Evolutionary conservation across 306 rosid genomes (phyloP).

Genomic region (Cucurbita maxima): DNA sequence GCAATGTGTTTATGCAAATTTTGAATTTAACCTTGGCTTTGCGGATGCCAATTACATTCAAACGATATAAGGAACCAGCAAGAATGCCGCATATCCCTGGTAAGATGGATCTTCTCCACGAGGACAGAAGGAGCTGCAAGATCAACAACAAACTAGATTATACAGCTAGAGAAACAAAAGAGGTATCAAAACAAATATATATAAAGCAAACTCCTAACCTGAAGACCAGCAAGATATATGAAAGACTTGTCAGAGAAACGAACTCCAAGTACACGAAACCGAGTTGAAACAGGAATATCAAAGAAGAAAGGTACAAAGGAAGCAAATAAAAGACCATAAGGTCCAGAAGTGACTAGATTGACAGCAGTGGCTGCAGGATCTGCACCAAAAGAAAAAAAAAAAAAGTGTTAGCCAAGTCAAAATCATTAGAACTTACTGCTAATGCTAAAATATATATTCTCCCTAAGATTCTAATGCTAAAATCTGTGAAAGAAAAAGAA

Average conservation of each 20-base stretch:
- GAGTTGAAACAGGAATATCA: slow-evolving; percentile 92
- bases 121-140: slow-evolving; percentile 80
- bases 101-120: slow-evolving; percentile 83
- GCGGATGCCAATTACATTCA: slow-evolving; percentile 69
- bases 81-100: slow-evolving; percentile 91
- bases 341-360: slow-evolving; percentile 69
- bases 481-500: not conserved
- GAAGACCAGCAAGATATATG: slow-evolving; percentile 90
- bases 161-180: not conserved
- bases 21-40: slow-evolving; percentile 63
- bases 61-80: slow-evolving; percentile 77
- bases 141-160: slow-evolving; percentile 14
- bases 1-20: not conserved
- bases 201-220: slow-evolving; percentile 35
- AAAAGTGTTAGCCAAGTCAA: not conserved
- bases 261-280: slow-evolving; percentile 57
- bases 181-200: not conserved
- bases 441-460: not conserved
- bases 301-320: slow-evolving; percentile 90
- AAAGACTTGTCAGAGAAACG: slow-evolving; percentile 85
- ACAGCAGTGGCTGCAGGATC: slow-evolving; percentile 63
- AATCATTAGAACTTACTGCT: slow-evolving; percentile 9
- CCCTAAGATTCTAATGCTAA: not conserved
- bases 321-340: slow-evolving; percentile 95
- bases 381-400: slow-evolving; percentile 20